A percentile compares a stretch with the other conserved stretches of the same genome.
Evolutionary conservation across 371 early-diverging fungal genomes (phyloP).

Genomic region (Batrachochytrium dendrobatidis): DNA sequence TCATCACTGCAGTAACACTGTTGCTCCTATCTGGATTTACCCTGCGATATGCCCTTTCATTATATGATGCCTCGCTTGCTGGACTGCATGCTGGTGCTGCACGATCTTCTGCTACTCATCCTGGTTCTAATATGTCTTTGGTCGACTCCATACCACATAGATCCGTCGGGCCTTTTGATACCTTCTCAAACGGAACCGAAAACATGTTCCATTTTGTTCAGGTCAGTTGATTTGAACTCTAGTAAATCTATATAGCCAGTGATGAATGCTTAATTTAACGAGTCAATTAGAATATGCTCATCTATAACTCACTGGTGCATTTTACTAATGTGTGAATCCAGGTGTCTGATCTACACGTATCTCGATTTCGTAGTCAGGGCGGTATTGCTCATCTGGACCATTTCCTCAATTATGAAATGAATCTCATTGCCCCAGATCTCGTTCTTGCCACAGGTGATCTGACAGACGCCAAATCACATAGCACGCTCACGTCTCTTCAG

Average conservation of each 20-base stretch:
- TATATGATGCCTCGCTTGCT: background rate
- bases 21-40: too few relatives aligned
- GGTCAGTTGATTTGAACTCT: background rate
- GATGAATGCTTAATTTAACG: background rate
- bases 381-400: conserved; percentile 65
- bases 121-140: background rate
- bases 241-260: background rate
- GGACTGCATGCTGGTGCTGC: background rate
- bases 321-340: conserved; percentile 16
- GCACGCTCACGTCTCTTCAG: conserved; percentile 60
- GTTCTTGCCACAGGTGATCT: conserved; percentile 56
- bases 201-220: conserved; percentile 1
- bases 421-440: conserved; percentile 32
- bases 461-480: conserved; percentile 76
- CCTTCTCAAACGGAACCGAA: background rate
- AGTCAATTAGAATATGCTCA: background rate
- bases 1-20: too few relatives aligned
- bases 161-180: background rate
- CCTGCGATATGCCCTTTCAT: background rate
- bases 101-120: too few relatives aligned
- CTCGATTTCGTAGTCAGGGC: conserved; percentile 54
- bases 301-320: background rate
- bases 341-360: conserved; percentile 82
- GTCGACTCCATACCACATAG: background rate
- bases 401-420: conserved; percentile 41